A percentile compares a stretch with the other conserved stretches of the same genome.
Evolutionary conservation across 768 basidiomycete genomes (phyloP).

Genomic region (Mycena alexandri): DNA sequence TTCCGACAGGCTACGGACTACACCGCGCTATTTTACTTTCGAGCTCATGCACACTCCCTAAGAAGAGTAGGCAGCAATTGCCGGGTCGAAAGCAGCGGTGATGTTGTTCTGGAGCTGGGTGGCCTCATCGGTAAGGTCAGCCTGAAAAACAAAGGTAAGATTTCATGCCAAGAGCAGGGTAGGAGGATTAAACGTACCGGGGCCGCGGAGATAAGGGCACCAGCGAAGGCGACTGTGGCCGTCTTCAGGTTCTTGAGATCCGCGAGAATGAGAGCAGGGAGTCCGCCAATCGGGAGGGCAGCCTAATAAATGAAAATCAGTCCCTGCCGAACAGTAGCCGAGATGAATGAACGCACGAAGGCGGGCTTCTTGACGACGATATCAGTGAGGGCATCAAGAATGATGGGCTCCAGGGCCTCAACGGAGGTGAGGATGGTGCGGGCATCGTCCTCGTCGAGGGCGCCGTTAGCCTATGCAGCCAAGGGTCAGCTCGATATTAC

Average conservation of each 20-base stretch:
- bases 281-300: constrained; percentile 40
- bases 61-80: constrained; percentile 34
- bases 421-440: constrained; percentile 35
- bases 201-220: constrained; percentile 12
- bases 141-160: not conserved
- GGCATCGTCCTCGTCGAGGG: constrained; percentile 41
- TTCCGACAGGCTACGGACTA: not conserved
- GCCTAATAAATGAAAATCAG: not conserved
- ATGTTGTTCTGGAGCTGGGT: constrained; percentile 20
- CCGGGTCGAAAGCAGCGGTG: constrained; percentile 26
- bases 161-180: not conserved
- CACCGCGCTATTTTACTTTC: not conserved
- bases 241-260: constrained; percentile 44
- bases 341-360: constrained; percentile 23
- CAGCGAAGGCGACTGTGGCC: constrained; percentile 43
- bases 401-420: constrained; percentile 40
- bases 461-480: constrained; percentile 1
- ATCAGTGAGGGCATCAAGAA: constrained; percentile 36
- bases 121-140: constrained; percentile 30
- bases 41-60: not conserved
- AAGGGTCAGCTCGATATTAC: not conserved
- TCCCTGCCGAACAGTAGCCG: not conserved
- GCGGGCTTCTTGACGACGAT: constrained; percentile 42
- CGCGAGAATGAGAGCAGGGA: constrained; percentile 42
- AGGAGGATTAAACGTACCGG: constrained; percentile 17